Percentiles rank a stretch among this genome's conserved stretches.
Evolutionary conservation across 2,329 filamentous ascomycete species (phyloP).

Genomic region (Mollisia scopiformis): DNA sequence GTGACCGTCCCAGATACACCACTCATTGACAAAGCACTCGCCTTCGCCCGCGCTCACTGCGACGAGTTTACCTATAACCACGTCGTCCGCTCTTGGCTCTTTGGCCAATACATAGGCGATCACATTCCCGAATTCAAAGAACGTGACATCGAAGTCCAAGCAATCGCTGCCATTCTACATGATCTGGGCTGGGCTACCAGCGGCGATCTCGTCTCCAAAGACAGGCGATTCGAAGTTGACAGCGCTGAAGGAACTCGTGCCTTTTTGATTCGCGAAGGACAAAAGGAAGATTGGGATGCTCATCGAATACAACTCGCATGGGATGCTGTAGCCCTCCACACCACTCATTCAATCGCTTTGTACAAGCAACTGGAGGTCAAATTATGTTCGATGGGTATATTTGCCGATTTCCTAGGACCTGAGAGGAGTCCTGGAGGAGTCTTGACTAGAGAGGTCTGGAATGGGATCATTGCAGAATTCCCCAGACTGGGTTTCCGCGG

Average conservation of each 20-base stretch:
- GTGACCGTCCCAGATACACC: constrained; percentile 41
- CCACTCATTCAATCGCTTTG: constrained; percentile 39
- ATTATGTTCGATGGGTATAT: constrained; percentile 37
- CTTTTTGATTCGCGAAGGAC: constrained; percentile 38
- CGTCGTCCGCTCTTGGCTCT: constrained; percentile 41
- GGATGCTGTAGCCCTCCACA: constrained; percentile 52
- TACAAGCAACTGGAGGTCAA: constrained; percentile 48
- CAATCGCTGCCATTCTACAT: constrained; percentile 45
- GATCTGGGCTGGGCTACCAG: constrained; percentile 46
- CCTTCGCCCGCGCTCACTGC: constrained; percentile 35
- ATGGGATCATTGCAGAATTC: constrained; percentile 34
- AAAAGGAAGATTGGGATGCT: constrained; percentile 40
- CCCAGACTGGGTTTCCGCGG: constrained; percentile 38
- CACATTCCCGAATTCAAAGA: constrained; percentile 29
- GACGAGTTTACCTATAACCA: constrained; percentile 42
- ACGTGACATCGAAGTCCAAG: constrained; percentile 42
- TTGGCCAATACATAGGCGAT: constrained; percentile 40
- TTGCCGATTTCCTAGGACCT: constrained; percentile 43
- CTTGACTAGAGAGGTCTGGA: constrained; percentile 33
- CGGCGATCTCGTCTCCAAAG: constrained; percentile 40
- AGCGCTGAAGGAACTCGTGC: constrained; percentile 47
- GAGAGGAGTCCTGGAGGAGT: constrained; percentile 25
- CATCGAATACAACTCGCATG: constrained; percentile 49
- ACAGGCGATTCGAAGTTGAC: constrained; percentile 54
- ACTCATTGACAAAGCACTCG: constrained; percentile 39